Conservation (phyloP, 1,284 basidiomycete genomes). For the Austroboletus niveus region DNA sequence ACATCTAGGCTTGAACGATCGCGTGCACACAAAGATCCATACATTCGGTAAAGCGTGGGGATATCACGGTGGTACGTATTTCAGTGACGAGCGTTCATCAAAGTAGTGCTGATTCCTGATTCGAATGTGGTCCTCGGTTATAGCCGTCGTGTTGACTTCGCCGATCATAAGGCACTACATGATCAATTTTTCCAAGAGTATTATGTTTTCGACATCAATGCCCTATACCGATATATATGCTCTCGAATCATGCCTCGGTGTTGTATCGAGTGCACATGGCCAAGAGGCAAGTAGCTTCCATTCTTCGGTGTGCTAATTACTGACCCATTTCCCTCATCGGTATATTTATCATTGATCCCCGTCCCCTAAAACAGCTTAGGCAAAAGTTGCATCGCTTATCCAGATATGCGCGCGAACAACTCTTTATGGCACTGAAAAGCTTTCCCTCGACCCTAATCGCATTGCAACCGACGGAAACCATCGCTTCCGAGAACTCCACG, state of each 20-base stretch:
- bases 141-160: constrained; percentile 52
- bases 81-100: background rate
- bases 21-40: constrained; percentile 47
- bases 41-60: constrained; percentile 57
- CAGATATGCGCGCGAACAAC: constrained; percentile 13
- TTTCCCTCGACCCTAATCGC: constrained; percentile 12
- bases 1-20: constrained; percentile 34
- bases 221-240: constrained; percentile 47
- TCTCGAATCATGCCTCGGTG: constrained; percentile 32
- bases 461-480: background rate
- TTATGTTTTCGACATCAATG: constrained; percentile 54
- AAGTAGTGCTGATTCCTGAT: background rate
- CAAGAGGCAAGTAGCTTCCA: constrained; percentile 17
- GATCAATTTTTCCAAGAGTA: constrained; percentile 59
- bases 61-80: constrained; percentile 69
- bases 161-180: constrained; percentile 49
- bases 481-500: background rate
- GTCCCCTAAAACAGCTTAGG: constrained; percentile 17
- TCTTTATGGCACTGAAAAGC: constrained; percentile 5
- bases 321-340: background rate
- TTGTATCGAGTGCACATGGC: constrained; percentile 13
- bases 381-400: constrained; percentile 4
- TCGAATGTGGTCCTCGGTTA: background rate
- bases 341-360: background rate
- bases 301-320: background rate